These are phyloP conservation scores for Euphorbia peplus DNA, from an alignment of 345 rosid genomes.

Conservation along the genomic window DNA sequence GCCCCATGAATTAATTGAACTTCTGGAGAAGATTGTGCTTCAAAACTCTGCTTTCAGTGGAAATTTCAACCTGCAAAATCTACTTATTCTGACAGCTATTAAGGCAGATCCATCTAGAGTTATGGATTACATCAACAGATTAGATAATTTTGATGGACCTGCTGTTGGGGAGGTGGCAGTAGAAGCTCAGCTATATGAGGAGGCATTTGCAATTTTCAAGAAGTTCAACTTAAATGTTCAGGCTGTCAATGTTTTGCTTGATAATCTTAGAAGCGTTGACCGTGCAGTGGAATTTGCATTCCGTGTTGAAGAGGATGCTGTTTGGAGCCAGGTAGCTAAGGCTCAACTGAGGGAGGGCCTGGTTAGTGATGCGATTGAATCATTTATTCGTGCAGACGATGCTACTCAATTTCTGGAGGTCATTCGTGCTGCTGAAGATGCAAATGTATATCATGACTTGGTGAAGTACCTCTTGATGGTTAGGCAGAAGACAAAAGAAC, in stretches of 20 bases:
- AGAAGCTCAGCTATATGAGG: conserved; percentile 83
- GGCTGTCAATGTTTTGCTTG: conserved; percentile 69
- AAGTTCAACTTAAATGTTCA: conserved; percentile 78
- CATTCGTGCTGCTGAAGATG: conserved; percentile 71
- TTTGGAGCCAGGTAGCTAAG: conserved; percentile 96
- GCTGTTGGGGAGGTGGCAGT: conserved; percentile 97
- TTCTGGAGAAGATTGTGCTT: conserved; percentile 92
- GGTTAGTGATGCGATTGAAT: conserved; percentile 95
- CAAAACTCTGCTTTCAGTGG: conserved; percentile 99
- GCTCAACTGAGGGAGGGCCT: conserved; percentile 94
- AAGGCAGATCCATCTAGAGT: conserved; percentile 96
- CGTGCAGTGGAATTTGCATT: conserved; percentile 96
- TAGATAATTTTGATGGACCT: conserved; percentile 98
- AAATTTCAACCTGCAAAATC: conserved; percentile 90
- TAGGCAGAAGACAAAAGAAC: conserved; percentile 92
- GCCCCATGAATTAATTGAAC: conserved; percentile 78
- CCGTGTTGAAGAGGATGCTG: conserved; percentile 95
- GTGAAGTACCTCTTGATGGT: conserved; percentile 95
- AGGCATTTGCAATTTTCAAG: conserved; percentile 81
- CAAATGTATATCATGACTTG: conserved; percentile 85
- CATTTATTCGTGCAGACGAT: conserved; percentile 92
- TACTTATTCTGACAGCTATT: conserved; percentile 91
- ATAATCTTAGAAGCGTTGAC: conserved; percentile 66
- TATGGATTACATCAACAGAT: conserved; percentile 93
- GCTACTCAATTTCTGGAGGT: conserved; percentile 76